Percentiles rank a stretch among this genome's conserved stretches.
Conservation (phyloP, 306 rosid genomes). For the Boehmeria nivea region DNA sequence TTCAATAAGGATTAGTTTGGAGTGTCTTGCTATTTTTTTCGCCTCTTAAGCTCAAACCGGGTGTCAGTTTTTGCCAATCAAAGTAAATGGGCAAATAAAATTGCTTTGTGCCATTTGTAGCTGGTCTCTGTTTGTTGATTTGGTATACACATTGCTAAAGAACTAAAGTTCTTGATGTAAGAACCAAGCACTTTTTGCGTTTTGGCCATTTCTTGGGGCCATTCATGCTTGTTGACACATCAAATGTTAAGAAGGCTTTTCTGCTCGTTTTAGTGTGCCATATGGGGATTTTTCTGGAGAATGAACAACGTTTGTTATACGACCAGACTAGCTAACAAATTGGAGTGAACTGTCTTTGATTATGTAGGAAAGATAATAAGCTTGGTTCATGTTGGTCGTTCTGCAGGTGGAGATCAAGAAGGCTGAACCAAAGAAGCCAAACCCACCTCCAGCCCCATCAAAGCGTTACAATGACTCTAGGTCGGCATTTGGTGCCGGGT, state of each 20-base stretch:
- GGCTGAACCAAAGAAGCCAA: slow-evolving; percentile 96
- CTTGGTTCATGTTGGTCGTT: neutral
- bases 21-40: neutral
- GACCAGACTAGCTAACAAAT: too few species aligned
- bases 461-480: slow-evolving; percentile 75
- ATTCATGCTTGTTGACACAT: too few species aligned
- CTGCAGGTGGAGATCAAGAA: slow-evolving; percentile 91
- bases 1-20: neutral
- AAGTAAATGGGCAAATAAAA: neutral
- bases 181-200: too few species aligned
- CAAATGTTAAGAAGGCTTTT: too few species aligned
- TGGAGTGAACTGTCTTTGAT: too few species aligned
- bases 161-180: neutral
- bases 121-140: neutral
- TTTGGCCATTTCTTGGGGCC: too few species aligned
- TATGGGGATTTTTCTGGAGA: too few species aligned
- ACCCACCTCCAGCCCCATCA: slow-evolving; percentile 66
- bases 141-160: neutral
- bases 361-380: neutral
- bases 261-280: too few species aligned
- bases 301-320: neutral
- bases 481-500: slow-evolving; percentile 62
- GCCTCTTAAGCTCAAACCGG: neutral
- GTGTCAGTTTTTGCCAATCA: neutral
- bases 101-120: neutral